Evolutionary conservation across 1,284 basidiomycete genomes (phyloP), one percentile per base, ranked within the genome.

Genomic region (Hemileia vastatrix): DNA sequence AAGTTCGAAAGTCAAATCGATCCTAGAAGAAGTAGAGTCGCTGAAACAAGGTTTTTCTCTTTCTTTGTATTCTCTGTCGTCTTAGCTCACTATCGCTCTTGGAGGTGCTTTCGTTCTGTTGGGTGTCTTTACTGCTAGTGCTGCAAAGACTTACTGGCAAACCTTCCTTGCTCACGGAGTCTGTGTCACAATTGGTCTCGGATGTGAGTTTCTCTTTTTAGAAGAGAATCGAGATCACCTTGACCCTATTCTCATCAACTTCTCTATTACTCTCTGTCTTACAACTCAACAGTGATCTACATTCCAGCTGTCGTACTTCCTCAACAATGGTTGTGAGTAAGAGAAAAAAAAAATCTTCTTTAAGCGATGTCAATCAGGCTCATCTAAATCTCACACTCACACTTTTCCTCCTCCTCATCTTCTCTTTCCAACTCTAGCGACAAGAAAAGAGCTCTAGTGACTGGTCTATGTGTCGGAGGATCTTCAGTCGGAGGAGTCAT

Each of bases 111-210:
- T 64, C 43, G 45, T 61, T 36, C 4, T 64, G 9, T 8, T 64
- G 8, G 63, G 57, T 18, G 54, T 64, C 4, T 59, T 64, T 15
- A 64, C 51, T 19, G 51, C 63, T 18, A 54, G 52, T 15, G 51
- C 36, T 6, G 49, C 47, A 23, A 54, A 64, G n/a, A 43, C 32
- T 21, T 61, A 54, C 48, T 64, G 57, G 56, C 63, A 64, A 45
- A 24, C 49, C 11, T 40, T 64, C 5, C 52, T 64, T 4, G 31
- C 63, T 23, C 57, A 64, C 19, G 57, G 63, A 3, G 24, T 64
- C 13, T 64, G 63, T 27, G 31, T 23, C n/a, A 59, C 49, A 15
- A 53, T 64, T 6, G 63, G 63, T 4, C 15, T 40, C 8, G 36
- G 36, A 40, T 40, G 36, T 40, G 36, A 40, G 36, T 40, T 15